Percentiles rank a stretch among this genome's conserved stretches.
Evolutionary conservation across 805 yeast genomes (phyloP).

Genomic region (Sugiyamaella americana): DNA sequence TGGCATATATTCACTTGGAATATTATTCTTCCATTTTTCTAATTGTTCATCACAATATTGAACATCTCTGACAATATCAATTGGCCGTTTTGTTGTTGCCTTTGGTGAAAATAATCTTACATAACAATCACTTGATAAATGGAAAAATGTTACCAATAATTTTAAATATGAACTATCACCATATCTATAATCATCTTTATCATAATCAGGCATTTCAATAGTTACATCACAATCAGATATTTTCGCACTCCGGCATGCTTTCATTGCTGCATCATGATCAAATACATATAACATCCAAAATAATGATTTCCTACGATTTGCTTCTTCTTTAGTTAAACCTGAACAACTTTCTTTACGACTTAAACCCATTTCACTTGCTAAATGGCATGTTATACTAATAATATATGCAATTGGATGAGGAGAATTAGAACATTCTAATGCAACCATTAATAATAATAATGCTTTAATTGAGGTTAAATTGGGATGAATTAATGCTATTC

Average conservation of each 20-base stretch:
- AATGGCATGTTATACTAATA: constrained; percentile 39
- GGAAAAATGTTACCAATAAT: constrained; percentile 7
- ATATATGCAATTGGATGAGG: constrained; percentile 10
- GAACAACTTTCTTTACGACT: constrained; percentile 43
- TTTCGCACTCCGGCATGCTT: constrained; percentile 46
- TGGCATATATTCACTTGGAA: constrained; percentile 18
- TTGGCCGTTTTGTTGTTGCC: constrained; percentile 11
- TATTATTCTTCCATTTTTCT: constrained; percentile 18
- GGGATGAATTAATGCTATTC: constrained; percentile 10
- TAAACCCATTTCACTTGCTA: constrained; percentile 53
- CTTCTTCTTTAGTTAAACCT: constrained; percentile 36
- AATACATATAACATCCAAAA: constrained; percentile 47
- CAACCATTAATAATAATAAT: constrained; percentile 9
- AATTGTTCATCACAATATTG: constrained; percentile 18
- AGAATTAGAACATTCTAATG: constrained; percentile 11
- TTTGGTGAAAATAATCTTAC: constrained; percentile 15
- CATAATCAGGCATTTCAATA: constrained; percentile 10
- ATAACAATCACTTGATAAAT: constrained; percentile 15
- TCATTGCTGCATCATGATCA: constrained; percentile 42
- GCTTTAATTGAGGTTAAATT: constrained; percentile 7
- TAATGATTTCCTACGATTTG: constrained; percentile 34
- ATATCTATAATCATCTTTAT: not conserved
- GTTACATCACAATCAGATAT: constrained; percentile 25
- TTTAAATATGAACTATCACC: not conserved
- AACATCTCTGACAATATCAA: constrained; percentile 14